Base-by-base conservation (phyloP, 2,329 filamentous ascomycete species). In the Fusarium mundagurra region DNA sequence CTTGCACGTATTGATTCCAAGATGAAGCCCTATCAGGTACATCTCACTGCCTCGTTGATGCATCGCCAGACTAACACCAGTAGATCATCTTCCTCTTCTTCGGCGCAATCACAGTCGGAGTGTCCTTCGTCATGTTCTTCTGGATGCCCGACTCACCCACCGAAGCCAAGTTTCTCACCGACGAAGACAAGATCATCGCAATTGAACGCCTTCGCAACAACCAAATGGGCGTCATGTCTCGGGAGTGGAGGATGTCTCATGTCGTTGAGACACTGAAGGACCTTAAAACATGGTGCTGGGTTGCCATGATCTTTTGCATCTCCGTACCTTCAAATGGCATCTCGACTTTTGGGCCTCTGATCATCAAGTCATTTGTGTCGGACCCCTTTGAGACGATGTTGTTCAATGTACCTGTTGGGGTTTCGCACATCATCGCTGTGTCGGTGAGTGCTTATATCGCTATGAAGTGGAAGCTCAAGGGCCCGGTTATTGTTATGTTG, bases 261-360 rank as follows among this genome's bases (percentile, higher is more conserved):
- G 81, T 89, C 8, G 80, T 82, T 53, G 91, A 92, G 75, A 84
- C 89, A 1, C 78, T 87, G 17, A 71, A 85, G 1, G 90, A 92
- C 67, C 72, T 84, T n/a, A 91, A 92, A 79, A 90, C 89, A 0
- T 92, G 88, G 87, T 81, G 88, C 34, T 90, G 88, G 87, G 86
- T 90, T 36, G 74, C 78, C n/a, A 83, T 89, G 81, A 84, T 88
- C 73, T 85, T 89, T 44, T 83, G 87, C 57, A 88, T 91, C 72
- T 88, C 87, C 53, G 80, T 91, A 13, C 89, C 89, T 0, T 88
- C 86, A 39, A 89, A 89, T 9, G 89, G 89, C 13, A 80, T 91
- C 53, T 86, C 87, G 1, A 89, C 88, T 0, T 91, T 91, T 71
- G 90, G 89, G 0, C 88, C 88, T 3, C 81, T 91, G 44, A 91